A percentile compares a stretch with the other conserved stretches of the same genome.
These are phyloP conservation scores for Macroventuria anomochaeta DNA, from an alignment of 2,329 filamentous ascomycete genomes.

Conservation along the genomic window DNA sequence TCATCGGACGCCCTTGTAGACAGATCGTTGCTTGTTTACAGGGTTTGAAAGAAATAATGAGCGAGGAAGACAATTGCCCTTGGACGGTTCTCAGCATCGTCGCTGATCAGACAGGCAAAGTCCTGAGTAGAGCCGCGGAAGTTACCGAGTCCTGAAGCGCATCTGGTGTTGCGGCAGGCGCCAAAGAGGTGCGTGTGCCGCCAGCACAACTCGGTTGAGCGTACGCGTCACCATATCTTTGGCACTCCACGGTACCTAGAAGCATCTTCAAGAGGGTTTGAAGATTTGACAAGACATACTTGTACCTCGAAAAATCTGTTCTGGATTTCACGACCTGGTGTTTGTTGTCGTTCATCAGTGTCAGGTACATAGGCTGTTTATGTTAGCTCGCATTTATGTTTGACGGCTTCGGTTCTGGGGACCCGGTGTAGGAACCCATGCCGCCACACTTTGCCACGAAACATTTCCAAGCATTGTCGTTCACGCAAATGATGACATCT, in stretches of 20 bases:
- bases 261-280: too few relatives aligned
- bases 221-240: constrained; percentile 1
- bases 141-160: background rate
- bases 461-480: background rate
- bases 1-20: constrained; percentile 6
- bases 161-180: constrained; percentile 6
- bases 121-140: background rate
- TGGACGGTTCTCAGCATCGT: background rate
- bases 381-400: background rate
- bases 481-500: background rate
- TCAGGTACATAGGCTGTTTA: background rate
- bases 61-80: background rate
- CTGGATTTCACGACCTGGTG: background rate
- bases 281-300: too few relatives aligned
- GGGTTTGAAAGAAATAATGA: too few relatives aligned
- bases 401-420: constrained; percentile 6
- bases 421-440: constrained; percentile 3
- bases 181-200: background rate
- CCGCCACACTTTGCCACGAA: constrained; percentile 1
- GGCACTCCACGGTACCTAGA: background rate
- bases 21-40: constrained; percentile 1
- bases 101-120: background rate
- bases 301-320: background rate
- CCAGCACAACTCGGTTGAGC: background rate
- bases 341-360: background rate